Evolutionary conservation across 1,139 yeast species (phyloP), one percentile per base, ranked within the genome.

Genomic region (Pichia sp.): DNA sequence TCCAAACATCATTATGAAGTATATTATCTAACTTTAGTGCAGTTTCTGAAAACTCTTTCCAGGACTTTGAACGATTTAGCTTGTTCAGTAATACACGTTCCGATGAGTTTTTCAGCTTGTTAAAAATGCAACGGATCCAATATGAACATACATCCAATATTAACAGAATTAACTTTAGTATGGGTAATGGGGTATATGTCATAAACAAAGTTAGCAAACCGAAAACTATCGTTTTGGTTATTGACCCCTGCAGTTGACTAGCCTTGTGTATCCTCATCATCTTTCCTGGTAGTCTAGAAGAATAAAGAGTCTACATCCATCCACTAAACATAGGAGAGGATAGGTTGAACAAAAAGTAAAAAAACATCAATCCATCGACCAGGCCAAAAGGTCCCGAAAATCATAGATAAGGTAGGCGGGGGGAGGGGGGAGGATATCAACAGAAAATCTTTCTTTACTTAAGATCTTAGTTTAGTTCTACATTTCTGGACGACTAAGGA

Each of bases 1-100:
- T 76, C 97, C 95, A 87, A 51, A 84, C 68, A 63, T 86, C 89
- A 67, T 85, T 83, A 46, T 87, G 87, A 0, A 88, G 82, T 30
- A 85, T 70, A 54, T 76, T 76, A 63, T 87, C 95, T 5, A 87
- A 79, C 57, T 80, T 78, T 4, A 73, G 70, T 1, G 88, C 88
- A 4, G 78, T 76, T 30, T 69, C 71, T 59, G 77, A 79, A 89
- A 90, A 87, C 55, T 83, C 87, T 46, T 75, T 78, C 65, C 80
- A 85, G 31, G 75, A 76, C 45, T 75, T 74, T 14, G 75, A 79
- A 51, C 67, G 71, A 42, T 74, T 73, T 17, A 81, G 67, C 49
- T 71, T 70, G 52, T 73, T 73, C 46, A 75, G 67, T 29, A 73
- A 68, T 48, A 74, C 77, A 29, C 66, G 54, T 12, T 61, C 59